Evolutionary conservation across 2,329 filamentous ascomycete species (phyloP).

Genomic region (Trichoderma sp.): DNA sequence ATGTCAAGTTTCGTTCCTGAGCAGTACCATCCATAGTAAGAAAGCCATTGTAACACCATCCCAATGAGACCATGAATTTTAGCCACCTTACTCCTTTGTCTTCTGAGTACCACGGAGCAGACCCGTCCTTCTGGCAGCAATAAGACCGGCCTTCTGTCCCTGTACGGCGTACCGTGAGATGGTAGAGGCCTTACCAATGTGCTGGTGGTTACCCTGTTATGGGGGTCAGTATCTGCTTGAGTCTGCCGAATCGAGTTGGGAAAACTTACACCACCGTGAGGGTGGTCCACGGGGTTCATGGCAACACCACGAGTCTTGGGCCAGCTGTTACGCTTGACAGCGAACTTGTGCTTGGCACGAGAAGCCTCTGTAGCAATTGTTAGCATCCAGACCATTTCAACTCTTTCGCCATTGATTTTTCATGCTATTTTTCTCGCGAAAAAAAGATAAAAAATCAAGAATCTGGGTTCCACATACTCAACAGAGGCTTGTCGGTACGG

Average conservation of each 20-base stretch:
- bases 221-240: constrained; percentile 43
- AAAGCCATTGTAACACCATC: constrained; percentile 63
- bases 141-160: constrained; percentile 99
- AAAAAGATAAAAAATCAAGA: background rate
- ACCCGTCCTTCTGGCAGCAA: constrained; percentile 99
- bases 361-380: constrained; percentile 74
- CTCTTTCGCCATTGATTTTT: background rate
- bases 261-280: constrained; percentile 78
- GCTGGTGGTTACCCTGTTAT: constrained; percentile 93
- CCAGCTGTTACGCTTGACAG: constrained; percentile 99
- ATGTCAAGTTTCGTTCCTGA: constrained; percentile 45
- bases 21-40: constrained; percentile 57
- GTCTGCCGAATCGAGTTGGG: constrained; percentile 6
- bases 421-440: background rate
- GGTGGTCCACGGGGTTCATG: constrained; percentile 99
- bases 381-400: constrained; percentile 33
- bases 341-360: constrained; percentile 99
- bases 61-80: constrained; percentile 56
- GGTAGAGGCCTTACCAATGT: constrained; percentile 99
- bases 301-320: constrained; percentile 99
- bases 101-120: constrained; percentile 99
- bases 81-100: constrained; percentile 82
- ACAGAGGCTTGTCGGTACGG: constrained; percentile 98
- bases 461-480: constrained; percentile 62
- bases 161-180: constrained; percentile 96